Base-by-base conservation (phyloP, 345 rosid genomes). In the Hypericum perforatum region DNA sequence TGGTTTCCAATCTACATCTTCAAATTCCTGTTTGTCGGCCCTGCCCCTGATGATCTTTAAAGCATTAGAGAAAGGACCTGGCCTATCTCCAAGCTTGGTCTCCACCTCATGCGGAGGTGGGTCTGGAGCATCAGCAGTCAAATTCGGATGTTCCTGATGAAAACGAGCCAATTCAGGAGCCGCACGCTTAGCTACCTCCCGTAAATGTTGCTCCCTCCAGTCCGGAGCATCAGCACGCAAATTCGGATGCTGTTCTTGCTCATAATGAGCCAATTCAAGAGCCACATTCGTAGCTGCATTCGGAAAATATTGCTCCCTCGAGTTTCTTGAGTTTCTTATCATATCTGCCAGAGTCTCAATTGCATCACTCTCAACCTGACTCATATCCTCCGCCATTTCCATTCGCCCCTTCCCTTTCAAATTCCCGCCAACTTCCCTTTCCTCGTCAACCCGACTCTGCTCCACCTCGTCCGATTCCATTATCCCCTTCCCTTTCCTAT, bases 61-160 rank as follows among this genome's bases (percentile, higher is more conserved):
- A 43, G 95, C 98, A 59, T 96, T 82, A 39, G 98, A 82, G 72
- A 87, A 91, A 10, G 98, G 96, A 44, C 98, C 98, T 2, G 96
- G 98, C 96, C 96, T 87, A 66, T 91, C 96, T 65, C 80, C 90
- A 46, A 63, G 66, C 29, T 62, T 70, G 32, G 1, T 22, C 32
- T 22, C 32, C 32, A 1, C 32, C 32, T 1, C 81, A 52, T 59
- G 64, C 47, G 50, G 65, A n/a, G 77, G 53, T 7, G 54, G 58
- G 49, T 44, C 39, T 53, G 62, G 76, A 41, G 11, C 63, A 42
- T 61, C 75, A 9, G 37, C 49, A 15, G 59, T 78, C 29, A 32
- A 41, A 22, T 53, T 7, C 54, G 16, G 38, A 46, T 43, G 58
- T 56, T 57, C 76, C 41, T 63, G 70, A 42, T 67, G 72, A 65